These are phyloP conservation scores for Thraustotheca clavata DNA, from an alignment of 352 stramenopile species.

Conservation along the genomic window DNA sequence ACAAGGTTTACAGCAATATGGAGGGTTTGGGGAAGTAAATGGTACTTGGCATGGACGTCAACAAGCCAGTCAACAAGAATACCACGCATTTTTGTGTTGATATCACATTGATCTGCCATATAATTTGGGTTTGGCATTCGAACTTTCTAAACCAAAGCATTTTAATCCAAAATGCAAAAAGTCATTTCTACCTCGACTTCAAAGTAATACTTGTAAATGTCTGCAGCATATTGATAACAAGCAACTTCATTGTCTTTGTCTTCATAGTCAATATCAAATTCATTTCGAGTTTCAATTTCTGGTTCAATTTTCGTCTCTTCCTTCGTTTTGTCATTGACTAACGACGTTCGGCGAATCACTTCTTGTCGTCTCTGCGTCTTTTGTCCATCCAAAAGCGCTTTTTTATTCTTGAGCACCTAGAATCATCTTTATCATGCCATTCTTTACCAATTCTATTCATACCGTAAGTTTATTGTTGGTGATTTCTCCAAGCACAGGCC, in stretches of 20 bases:
- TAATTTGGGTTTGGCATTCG: constrained; percentile 55
- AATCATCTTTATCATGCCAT: constrained; percentile 15
- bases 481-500: constrained; percentile 50
- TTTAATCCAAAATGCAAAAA: not conserved
- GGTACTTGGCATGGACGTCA: constrained; percentile 81
- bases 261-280: constrained; percentile 58
- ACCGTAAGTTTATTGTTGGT: constrained; percentile 64
- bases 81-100: constrained; percentile 99
- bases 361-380: constrained; percentile 18
- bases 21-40: constrained; percentile 63
- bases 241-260: constrained; percentile 49
- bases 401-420: constrained; percentile 27
- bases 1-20: constrained; percentile 81
- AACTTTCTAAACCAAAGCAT: constrained; percentile 31
- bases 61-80: constrained; percentile 99
- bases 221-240: constrained; percentile 77
- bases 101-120: constrained; percentile 90
- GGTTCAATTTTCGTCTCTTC: not conserved
- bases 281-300: constrained; percentile 25
- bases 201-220: constrained; percentile 76
- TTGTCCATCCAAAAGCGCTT: constrained; percentile 10
- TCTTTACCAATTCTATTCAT: constrained; percentile 32
- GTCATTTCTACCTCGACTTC: constrained; percentile 36
- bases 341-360: constrained; percentile 20
- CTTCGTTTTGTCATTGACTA: constrained; percentile 4